Conservation (phyloP, 306 rosid species). For the Cucurbita pepo region DNA sequence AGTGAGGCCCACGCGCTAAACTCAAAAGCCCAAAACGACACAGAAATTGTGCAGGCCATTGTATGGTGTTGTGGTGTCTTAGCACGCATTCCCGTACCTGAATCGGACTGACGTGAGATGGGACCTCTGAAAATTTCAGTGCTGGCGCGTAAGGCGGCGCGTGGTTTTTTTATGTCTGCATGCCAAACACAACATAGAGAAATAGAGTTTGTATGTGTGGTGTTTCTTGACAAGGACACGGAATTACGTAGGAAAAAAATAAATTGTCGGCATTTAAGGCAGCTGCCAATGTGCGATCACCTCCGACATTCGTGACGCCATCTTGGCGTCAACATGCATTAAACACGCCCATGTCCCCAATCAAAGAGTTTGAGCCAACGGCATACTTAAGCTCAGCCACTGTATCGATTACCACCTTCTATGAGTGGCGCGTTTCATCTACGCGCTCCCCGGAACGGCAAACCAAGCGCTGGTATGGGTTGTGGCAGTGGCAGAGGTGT, state of each 20-base stretch:
- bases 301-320: constrained; percentile 43
- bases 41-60: constrained; percentile 22
- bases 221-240: constrained; percentile 15
- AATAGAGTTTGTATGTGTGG: not conserved
- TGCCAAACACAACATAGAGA: not conserved
- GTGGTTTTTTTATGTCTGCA: not conserved
- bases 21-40: not conserved
- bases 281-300: constrained; percentile 39
- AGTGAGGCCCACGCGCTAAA: constrained; percentile 15
- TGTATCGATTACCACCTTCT: not conserved
- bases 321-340: constrained; percentile 30
- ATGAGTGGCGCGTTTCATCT: not conserved
- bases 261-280: constrained; percentile 48
- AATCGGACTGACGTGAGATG: constrained; percentile 25
- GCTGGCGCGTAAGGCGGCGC: constrained; percentile 38
- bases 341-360: constrained; percentile 7
- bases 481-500: not conserved
- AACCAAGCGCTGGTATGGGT: not conserved
- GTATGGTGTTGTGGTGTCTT: constrained; percentile 1
- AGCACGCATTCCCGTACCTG: constrained; percentile 51
- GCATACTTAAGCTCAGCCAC: not conserved
- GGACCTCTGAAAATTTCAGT: not conserved
- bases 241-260: constrained; percentile 32
- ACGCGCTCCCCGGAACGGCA: not conserved
- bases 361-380: not conserved